Conservation (phyloP, 1,139 yeast genomes). For the Yamadazyma membranifaciens region DNA sequence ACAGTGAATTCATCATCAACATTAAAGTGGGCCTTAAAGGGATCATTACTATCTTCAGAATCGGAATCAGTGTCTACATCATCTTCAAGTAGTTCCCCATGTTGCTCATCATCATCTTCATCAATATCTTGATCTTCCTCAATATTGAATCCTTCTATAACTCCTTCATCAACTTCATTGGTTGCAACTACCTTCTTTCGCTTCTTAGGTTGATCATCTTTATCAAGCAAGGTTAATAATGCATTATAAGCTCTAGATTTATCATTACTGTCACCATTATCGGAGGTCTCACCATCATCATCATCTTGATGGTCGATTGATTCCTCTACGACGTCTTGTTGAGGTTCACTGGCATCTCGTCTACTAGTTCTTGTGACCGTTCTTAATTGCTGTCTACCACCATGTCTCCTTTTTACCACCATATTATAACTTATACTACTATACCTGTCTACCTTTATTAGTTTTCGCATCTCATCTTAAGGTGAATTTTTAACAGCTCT, state of each 20-base stretch:
- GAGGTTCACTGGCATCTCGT: conserved; percentile 16
- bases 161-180: conserved; percentile 18
- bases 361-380: conserved; percentile 55
- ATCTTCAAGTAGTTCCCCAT: conserved; percentile 18
- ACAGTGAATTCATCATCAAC: conserved; percentile 44
- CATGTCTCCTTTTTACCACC: conserved; percentile 2
- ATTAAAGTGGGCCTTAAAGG: conserved; percentile 77
- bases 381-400: conserved; percentile 60
- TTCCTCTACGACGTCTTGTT: background rate
- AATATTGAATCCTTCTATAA: conserved; percentile 25
- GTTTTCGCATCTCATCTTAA: background rate
- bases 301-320: conserved; percentile 8
- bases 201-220: conserved; percentile 19
- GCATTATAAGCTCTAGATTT: conserved; percentile 69
- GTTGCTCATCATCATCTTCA: conserved; percentile 27
- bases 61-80: conserved; percentile 28
- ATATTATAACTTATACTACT: too few species aligned
- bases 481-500: background rate
- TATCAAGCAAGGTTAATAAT: conserved; percentile 60
- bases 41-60: conserved; percentile 44
- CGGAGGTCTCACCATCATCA: conserved; percentile 17
- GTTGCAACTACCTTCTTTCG: conserved; percentile 15
- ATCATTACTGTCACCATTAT: conserved; percentile 10
- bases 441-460: too few species aligned
- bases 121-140: conserved; percentile 33